These are phyloP conservation scores for Fonsecaea pedrosoi DNA, from an alignment of 2,329 filamentous ascomycete species.

Conservation along the genomic window DNA sequence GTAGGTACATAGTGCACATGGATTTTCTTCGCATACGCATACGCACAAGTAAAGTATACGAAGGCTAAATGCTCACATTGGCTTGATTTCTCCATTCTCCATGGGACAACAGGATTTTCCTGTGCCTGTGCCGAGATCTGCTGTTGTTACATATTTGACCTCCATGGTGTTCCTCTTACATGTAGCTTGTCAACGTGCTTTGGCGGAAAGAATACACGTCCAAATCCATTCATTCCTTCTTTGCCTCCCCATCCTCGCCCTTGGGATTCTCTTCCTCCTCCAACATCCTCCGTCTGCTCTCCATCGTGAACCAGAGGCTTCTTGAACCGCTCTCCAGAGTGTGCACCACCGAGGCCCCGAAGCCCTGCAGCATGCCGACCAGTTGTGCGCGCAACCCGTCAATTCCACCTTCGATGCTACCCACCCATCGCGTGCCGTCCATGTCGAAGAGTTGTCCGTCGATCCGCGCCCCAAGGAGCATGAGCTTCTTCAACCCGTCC, in stretches of 20 bases:
- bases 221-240: slow-evolving; percentile 6
- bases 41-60: background rate
- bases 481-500: slow-evolving; percentile 81
- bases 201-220: background rate
- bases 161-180: background rate
- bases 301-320: slow-evolving; percentile 86
- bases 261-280: slow-evolving; percentile 69
- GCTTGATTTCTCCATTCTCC: background rate
- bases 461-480: slow-evolving; percentile 83
- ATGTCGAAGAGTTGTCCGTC: slow-evolving; percentile 85
- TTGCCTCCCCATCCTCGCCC: slow-evolving; percentile 36
- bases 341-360: slow-evolving; percentile 76
- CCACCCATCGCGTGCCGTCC: slow-evolving; percentile 72
- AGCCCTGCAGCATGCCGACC: slow-evolving; percentile 77
- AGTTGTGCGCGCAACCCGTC: slow-evolving; percentile 84
- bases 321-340: slow-evolving; percentile 80
- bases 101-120: background rate
- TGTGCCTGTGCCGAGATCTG: background rate
- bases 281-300: slow-evolving; percentile 79
- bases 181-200: background rate
- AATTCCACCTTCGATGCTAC: slow-evolving; percentile 81
- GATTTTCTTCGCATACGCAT: background rate
- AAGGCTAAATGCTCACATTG: background rate
- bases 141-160: background rate
- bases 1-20: background rate